Evolutionary conservation across 2,329 filamentous ascomycete genomes (phyloP).

Genomic region (Periglandula ipomoeae): DNA sequence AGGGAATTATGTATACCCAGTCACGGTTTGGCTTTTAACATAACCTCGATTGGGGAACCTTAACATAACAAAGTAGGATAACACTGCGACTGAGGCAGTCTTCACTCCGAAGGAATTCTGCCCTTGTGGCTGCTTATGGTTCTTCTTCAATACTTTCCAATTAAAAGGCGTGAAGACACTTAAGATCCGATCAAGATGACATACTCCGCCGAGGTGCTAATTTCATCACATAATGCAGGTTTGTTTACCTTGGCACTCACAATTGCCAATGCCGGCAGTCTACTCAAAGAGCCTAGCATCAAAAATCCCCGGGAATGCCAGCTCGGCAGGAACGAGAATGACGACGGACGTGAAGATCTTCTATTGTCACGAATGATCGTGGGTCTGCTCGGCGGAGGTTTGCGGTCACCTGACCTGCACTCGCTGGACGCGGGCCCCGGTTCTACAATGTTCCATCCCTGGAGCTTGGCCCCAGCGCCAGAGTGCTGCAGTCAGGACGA

Average conservation of each 20-base stretch:
- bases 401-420: background rate
- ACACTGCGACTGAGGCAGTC: too few relatives aligned
- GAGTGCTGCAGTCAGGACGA: constrained; percentile 5
- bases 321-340: background rate
- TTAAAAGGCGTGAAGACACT: too few relatives aligned
- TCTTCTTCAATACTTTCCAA: too few relatives aligned
- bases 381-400: too few relatives aligned
- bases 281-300: background rate
- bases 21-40: too few relatives aligned
- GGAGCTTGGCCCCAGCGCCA: background rate
- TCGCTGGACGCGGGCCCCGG: background rate
- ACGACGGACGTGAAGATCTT: background rate
- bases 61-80: too few relatives aligned
- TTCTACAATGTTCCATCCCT: constrained; percentile 28
- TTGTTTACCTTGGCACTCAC: background rate
- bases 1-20: too few relatives aligned
- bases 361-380: background rate
- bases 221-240: background rate
- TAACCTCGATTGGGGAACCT: too few relatives aligned
- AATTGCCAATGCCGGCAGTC: background rate
- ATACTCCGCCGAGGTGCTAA: too few relatives aligned
- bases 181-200: too few relatives aligned
- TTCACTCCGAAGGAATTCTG: too few relatives aligned
- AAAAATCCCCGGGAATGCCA: background rate
- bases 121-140: too few relatives aligned